Base-by-base conservation (phyloP, 2,329 filamentous ascomycete genomes). In the Colletotrichum chrysophilum region DNA sequence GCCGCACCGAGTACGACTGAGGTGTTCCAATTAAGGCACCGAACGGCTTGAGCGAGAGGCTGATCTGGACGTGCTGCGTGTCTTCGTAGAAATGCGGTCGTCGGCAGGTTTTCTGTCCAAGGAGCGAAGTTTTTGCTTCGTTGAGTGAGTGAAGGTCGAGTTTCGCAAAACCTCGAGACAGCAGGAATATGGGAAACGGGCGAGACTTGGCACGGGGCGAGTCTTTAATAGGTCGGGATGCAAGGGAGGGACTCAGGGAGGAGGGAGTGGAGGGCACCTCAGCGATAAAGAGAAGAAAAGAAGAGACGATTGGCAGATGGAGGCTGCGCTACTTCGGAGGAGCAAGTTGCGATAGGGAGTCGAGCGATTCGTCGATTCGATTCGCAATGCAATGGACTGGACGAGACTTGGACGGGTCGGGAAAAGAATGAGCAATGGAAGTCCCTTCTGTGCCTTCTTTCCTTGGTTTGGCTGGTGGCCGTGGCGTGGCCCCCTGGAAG, bases 191-290 rank as follows among this genome's bases (percentile, higher is more conserved):
- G 28, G 10, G 24, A 10, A 21, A 13, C 13, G 55, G 18, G 55
- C 18, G 65, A 62, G 56, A 73, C 70, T 72, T 73, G 70, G 65
- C 70, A 73, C 65, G 12, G 32, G 43, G n/a, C 32, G 48, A 60
- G 52, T 18, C 21, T 73, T 73, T 64, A 68, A 68, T 69, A 73
- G 62, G 24, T 24, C 26, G 16, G 12, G n/a, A 28, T 16, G 10
- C 26, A 34, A 68, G 52, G 52, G 52, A 61, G 18, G 30, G 58
- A 34, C n/a, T 24, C 26, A 66, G 60, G 34, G 26, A 52, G 48
- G 30, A 36, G 34, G 36, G 36, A 38, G 14, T 38, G 36, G 21
- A 56, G 28, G 18, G 34, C 32, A 24, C 21, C n/a, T 21, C 52
- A n/a, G 14, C 8, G 28, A 13, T 28, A 69, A n/a, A 43, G 38